Conservation (phyloP, 2,329 filamentous ascomycete species). For the Cercospora sp. region DNA sequence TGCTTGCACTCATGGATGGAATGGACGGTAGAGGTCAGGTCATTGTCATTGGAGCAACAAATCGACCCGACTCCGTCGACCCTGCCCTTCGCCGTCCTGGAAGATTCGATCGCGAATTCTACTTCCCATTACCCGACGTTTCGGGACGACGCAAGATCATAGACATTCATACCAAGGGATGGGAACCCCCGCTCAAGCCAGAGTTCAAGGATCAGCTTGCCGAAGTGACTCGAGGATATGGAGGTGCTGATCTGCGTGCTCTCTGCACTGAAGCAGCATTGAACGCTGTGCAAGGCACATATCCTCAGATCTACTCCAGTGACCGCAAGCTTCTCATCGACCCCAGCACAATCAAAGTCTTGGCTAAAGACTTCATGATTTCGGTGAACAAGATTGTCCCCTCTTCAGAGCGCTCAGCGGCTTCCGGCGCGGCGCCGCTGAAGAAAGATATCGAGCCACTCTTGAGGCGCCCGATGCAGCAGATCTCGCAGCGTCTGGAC, state of each 20-base stretch:
- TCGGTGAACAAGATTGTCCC: constrained; percentile 95
- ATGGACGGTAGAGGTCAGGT: constrained; percentile 99
- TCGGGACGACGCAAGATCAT: constrained; percentile 81
- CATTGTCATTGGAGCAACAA: constrained; percentile 98
- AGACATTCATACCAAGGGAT: constrained; percentile 92
- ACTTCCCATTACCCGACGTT: constrained; percentile 86
- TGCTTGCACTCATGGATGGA: constrained; percentile 93
- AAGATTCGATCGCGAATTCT: constrained; percentile 95
- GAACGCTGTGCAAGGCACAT: constrained; percentile 92
- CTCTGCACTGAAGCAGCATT: constrained; percentile 94
- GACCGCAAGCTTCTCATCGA: constrained; percentile 88
- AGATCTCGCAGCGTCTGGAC: constrained; percentile 65
- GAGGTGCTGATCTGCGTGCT: constrained; percentile 89
- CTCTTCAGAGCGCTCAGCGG: constrained; percentile 86
- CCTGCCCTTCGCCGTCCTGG: constrained; percentile 91
- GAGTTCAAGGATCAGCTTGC: constrained; percentile 81
- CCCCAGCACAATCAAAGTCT: constrained; percentile 77
- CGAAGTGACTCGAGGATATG: constrained; percentile 90
- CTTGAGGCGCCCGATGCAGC: constrained; percentile 67
- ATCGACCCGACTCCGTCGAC: constrained; percentile 93
- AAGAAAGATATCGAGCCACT: constrained; percentile 79
- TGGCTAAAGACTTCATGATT: constrained; percentile 94
- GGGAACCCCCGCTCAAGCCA: constrained; percentile 73
- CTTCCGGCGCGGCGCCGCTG: constrained; percentile 78
- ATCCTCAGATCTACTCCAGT: constrained; percentile 92